A percentile compares a stretch with the other conserved stretches of the same genome.
These are phyloP conservation scores for Gautieria morchelliformis DNA, from an alignment of 768 basidiomycete genomes.

Conservation along the genomic window DNA sequence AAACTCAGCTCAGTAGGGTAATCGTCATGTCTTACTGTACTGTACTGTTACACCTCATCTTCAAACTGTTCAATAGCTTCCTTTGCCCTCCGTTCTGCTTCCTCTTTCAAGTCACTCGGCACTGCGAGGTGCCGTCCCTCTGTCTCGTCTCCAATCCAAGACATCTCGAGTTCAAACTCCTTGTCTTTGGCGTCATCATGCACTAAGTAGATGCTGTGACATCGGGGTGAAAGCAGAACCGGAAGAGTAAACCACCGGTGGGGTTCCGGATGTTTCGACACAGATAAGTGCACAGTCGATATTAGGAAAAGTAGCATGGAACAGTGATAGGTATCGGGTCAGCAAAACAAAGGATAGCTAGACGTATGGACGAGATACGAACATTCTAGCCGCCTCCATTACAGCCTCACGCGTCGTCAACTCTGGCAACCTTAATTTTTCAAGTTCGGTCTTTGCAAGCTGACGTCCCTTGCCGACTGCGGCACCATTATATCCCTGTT, in stretches of 20 bases:
- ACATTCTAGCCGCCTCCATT: constrained; percentile 93
- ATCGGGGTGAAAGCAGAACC: not conserved
- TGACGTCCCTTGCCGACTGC: constrained; percentile 99
- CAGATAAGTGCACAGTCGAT: not conserved
- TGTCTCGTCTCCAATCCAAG: constrained; percentile 88
- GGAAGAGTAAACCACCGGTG: not conserved
- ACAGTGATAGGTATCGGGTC: not conserved
- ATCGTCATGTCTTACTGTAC: too few relatives aligned
- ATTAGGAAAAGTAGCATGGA: not conserved
- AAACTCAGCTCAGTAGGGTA: too few relatives aligned
- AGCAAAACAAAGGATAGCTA: constrained; percentile 4
- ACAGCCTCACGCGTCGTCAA: constrained; percentile 80
- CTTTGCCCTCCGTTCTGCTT: constrained; percentile 84
- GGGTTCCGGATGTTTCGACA: not conserved
- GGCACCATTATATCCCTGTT: constrained; percentile 86
- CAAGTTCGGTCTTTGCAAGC: constrained; percentile 94
- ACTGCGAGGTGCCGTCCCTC: constrained; percentile 72
- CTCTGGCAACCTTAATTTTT: constrained; percentile 85
- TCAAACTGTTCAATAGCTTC: constrained; percentile 68
- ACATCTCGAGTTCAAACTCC: constrained; percentile 95
- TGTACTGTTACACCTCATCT: constrained; percentile 5
- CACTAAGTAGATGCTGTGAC: constrained; percentile 81
- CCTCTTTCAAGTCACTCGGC: constrained; percentile 72
- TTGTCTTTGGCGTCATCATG: constrained; percentile 99
- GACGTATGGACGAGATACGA: constrained; percentile 21